phyloP scores from a whole-genome alignment of 768 basidiomycete genomes.

The Tylopilus subfusipes region DNA sequence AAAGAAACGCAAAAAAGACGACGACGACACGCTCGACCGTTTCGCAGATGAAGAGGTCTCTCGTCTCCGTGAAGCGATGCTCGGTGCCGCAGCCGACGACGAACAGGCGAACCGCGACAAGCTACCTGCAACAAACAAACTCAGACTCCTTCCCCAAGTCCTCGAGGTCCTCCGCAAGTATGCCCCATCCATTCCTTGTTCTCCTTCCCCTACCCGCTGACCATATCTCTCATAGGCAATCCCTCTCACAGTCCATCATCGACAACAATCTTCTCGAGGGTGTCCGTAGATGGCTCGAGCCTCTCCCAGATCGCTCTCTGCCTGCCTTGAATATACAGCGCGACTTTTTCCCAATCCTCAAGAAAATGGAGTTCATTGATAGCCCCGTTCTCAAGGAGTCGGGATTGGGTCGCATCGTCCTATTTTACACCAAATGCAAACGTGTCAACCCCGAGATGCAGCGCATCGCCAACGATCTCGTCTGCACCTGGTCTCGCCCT shows the following conservation, averaged over 20 bases:
- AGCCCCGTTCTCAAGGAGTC: constrained; percentile 87
- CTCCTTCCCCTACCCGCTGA: background rate
- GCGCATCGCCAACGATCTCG: constrained; percentile 80
- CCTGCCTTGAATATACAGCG: constrained; percentile 96
- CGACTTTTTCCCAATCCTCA: constrained; percentile 79
- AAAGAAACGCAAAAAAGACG: constrained; percentile 70
- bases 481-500: constrained; percentile 83
- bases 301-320: constrained; percentile 86
- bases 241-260: constrained; percentile 86
- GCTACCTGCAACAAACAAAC: constrained; percentile 79
- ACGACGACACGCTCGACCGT: constrained; percentile 79
- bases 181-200: constrained; percentile 16
- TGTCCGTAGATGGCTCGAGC: constrained; percentile 89
- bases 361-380: constrained; percentile 92
- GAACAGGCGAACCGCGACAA: constrained; percentile 75
- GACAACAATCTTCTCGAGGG: constrained; percentile 94
- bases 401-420: constrained; percentile 79
- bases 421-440: constrained; percentile 96
- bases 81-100: constrained; percentile 81
- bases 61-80: constrained; percentile 85
- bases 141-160: constrained; percentile 81
- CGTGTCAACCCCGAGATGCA: constrained; percentile 78
- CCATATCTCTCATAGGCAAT: constrained; percentile 48
- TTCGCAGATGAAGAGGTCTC: constrained; percentile 91
- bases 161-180: constrained; percentile 93